Percentiles rank a stretch among this genome's conserved stretches.
Conservation (phyloP, 2,329 filamentous ascomycete species). For the Ophiostoma populinum region DNA sequence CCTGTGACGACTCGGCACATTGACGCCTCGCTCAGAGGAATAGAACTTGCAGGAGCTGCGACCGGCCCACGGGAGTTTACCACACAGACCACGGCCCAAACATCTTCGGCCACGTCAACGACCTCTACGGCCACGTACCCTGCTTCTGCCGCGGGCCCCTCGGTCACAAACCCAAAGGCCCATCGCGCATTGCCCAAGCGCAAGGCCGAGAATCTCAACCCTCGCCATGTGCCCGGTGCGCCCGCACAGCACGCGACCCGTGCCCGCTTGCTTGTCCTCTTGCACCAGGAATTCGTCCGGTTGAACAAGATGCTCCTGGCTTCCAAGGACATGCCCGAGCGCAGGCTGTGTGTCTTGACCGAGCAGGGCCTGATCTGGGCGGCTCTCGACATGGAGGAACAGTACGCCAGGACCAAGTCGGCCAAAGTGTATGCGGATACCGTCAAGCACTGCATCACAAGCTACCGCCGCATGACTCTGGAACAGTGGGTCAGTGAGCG, state of each 20-base stretch:
- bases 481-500: slow-evolving; percentile 55
- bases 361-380: slow-evolving; percentile 50
- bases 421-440: slow-evolving; percentile 59
- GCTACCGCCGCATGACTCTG: slow-evolving; percentile 56
- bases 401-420: slow-evolving; percentile 46
- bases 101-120: too few species aligned
- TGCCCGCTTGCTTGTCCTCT: slow-evolving; percentile 38
- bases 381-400: slow-evolving; percentile 64
- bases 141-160: neutral
- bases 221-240: slow-evolving; percentile 41
- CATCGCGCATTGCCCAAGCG: slow-evolving; percentile 10
- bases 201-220: slow-evolving; percentile 43
- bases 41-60: too few species aligned
- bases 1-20: too few species aligned
- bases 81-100: too few species aligned
- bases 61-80: too few species aligned
- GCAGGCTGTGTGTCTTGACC: slow-evolving; percentile 36
- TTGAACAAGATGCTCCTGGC: slow-evolving; percentile 47
- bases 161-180: neutral
- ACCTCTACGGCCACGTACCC: neutral
- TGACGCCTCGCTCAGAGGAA: too few species aligned
- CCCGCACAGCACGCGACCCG: slow-evolving; percentile 41
- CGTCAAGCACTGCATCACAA: slow-evolving; percentile 64
- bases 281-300: slow-evolving; percentile 48
- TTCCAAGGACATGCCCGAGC: slow-evolving; percentile 24